These are phyloP conservation scores for Lachnellula arida DNA, from an alignment of 2,329 filamentous ascomycete genomes.

Conservation along the genomic window DNA sequence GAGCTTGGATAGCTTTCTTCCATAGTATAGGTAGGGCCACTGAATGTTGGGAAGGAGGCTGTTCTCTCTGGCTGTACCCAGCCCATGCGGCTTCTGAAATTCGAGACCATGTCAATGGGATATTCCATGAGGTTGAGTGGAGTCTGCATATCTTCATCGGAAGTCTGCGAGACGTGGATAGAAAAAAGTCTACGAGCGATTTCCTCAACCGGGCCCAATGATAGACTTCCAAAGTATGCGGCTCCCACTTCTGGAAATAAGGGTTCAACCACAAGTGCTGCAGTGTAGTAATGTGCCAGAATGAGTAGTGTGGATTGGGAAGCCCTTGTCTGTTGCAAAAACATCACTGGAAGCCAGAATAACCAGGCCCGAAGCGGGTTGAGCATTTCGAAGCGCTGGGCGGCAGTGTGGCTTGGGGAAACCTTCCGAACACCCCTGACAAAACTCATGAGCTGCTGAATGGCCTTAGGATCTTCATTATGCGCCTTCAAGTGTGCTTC, in stretches of 20 bases:
- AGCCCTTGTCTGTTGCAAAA: constrained; percentile 70
- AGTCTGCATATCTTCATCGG: constrained; percentile 54
- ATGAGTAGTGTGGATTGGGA: constrained; percentile 77
- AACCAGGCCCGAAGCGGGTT: constrained; percentile 88
- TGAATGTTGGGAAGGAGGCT: constrained; percentile 57
- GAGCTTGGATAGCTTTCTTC: constrained; percentile 40
- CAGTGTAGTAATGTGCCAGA: constrained; percentile 86
- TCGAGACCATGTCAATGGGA: constrained; percentile 62
- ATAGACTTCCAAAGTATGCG: constrained; percentile 79
- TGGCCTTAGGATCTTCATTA: constrained; percentile 63
- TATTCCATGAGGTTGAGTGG: constrained; percentile 67
- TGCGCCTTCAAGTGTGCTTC: constrained; percentile 64
- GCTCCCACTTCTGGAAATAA: constrained; percentile 89
- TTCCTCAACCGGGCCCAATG: constrained; percentile 77
- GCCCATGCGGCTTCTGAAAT: constrained; percentile 66
- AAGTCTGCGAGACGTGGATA: constrained; percentile 56
- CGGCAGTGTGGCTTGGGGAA: constrained; percentile 63
- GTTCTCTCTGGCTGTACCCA: constrained; percentile 58
- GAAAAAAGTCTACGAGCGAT: constrained; percentile 72
- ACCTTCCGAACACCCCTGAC: constrained; percentile 68
- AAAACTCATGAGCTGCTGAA: constrained; percentile 67
- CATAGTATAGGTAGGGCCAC: constrained; percentile 50
- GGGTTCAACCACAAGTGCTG: constrained; percentile 81
- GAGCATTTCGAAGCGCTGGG: constrained; percentile 85
- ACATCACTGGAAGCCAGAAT: constrained; percentile 88